Evolutionary conservation across 75 land plant genomes (phyloP).

Genomic region (Selaginella moellendorffii): DNA sequence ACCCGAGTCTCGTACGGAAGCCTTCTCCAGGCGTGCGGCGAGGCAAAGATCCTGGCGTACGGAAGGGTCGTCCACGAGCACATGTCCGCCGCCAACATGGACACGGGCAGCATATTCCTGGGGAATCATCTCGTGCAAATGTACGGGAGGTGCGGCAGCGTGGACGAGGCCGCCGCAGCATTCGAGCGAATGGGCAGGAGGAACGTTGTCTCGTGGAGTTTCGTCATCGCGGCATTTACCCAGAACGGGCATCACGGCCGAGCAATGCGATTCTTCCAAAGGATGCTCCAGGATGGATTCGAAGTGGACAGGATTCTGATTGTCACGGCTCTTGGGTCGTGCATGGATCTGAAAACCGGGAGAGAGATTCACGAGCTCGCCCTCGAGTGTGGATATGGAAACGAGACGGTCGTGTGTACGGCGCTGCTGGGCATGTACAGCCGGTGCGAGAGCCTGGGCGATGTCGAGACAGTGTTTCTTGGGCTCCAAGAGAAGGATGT

Average conservation of each 20-base stretch:
- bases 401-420: conserved; percentile 16
- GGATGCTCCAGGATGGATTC: background rate
- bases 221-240: background rate
- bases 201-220: background rate
- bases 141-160: background rate
- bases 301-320: background rate
- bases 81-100: too few relatives aligned
- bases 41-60: too few relatives aligned
- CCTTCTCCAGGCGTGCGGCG: too few relatives aligned
- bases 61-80: too few relatives aligned
- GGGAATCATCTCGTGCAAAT: background rate
- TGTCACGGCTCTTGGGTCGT: conserved; percentile 25
- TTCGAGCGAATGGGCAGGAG: background rate
- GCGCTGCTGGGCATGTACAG: conserved; percentile 37
- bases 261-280: too few relatives aligned
- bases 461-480: conserved; percentile 21
- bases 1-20: too few relatives aligned
- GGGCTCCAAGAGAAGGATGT: conserved; percentile 14
- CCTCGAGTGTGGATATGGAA: conserved; percentile 18
- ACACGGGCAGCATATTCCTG: background rate
- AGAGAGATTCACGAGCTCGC: conserved; percentile 23
- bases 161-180: background rate
- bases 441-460: conserved; percentile 26
- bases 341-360: conserved; percentile 31
- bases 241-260: background rate